Evolutionary conservation across 2,329 filamentous ascomycete genomes (phyloP), one percentile per base, ranked within the genome.

Genomic region (Scedosporium minutisporum): DNA sequence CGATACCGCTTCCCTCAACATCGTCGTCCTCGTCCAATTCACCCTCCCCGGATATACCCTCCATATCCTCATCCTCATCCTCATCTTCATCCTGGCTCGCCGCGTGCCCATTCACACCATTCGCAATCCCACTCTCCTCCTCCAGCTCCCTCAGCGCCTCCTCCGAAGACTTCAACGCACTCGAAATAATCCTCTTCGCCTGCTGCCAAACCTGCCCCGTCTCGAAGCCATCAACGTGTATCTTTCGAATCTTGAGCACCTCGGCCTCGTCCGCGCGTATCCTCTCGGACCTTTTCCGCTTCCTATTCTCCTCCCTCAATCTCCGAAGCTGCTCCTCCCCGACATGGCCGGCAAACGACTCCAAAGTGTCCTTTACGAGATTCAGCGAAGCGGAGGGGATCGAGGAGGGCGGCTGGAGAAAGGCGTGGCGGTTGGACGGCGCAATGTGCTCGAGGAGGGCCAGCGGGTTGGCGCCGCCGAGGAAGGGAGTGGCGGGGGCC

Each of bases 181-280:
- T 80, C 12, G 74, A 82, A 63, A 97, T 87, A 21, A 97, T 91
- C 68, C 90, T 86, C 70, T 87, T 88, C 7, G 91, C 89, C 77
- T 99, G 95, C 74, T 97, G 91, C 90, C 93, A 99, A 53, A 99
- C 87, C 75, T 97, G 93, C 21, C 87, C 85, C 10, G 90, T 87
- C 68, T 89, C 90, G 68, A 97, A 96, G 0, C 93, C 95, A 63
- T 96, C 86, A 6, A 91, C 80, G 72, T 97, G 90, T 16, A 99
- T 79, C 74, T 90, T 92, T 69, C 89, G 87, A 69, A 96, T 78
- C 69, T 91, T 91, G 66, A 97, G 71, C 1, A 89, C 77, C 66
- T 83, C 75, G 58, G 75, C 69, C 27, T 61, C 60, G 33, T 61
- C 60, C 4, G 48, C 23, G 2, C 42, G 41, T 61, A 61, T 33